Evolutionary conservation across 768 basidiomycete genomes (phyloP), one percentile per base, ranked within the genome.

Genomic region (Rhizopogon vulgaris): DNA sequence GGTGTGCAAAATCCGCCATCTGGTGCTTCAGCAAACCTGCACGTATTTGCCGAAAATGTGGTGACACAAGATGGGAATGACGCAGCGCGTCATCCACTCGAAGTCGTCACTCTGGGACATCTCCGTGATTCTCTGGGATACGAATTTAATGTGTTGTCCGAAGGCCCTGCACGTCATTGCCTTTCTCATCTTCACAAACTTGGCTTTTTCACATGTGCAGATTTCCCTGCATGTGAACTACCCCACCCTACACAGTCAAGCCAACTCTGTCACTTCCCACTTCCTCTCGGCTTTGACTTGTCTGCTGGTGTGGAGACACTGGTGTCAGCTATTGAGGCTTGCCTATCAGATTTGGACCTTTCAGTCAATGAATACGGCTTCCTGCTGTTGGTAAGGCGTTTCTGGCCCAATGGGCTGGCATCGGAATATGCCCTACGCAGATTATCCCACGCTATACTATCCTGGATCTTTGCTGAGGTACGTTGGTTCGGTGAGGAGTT

Each of bases 381-480:
- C 51, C 65, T 89, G 7, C 69, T 91, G 14, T 70, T 93, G n/a
- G 70, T 73, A 5, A 76, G 82, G 50, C 76, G 82, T 58, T 79
- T 88, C 55, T 90, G 84, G 83, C 89, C 90, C 0, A 85, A 80
- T 56, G 78, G 83, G 14, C 73, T 90, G 65, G 75, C 81, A 38
- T 85, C 90, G 12, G 80, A 84, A 34, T 89, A 90, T 63, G 83
- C 82, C 2, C 64, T 85, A 45, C 78, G 75, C 49, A 72, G 88
- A 41, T 71, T 92, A 27, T 73, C 81, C 8, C 73, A 74, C 47
- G 71, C 72, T 15, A 70, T 90, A 1, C 56, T 90, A 6, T 68
- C 67, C 15, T 93, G 90, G 90, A 80, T 91, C 38, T 67, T 89
- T 47, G 74, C 79, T 4, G 87, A 91, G 74, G 89, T 87, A 55